Evolutionary conservation across 2,329 filamentous ascomycete genomes (phyloP).

Genomic region (Beauveria asiatica): DNA sequence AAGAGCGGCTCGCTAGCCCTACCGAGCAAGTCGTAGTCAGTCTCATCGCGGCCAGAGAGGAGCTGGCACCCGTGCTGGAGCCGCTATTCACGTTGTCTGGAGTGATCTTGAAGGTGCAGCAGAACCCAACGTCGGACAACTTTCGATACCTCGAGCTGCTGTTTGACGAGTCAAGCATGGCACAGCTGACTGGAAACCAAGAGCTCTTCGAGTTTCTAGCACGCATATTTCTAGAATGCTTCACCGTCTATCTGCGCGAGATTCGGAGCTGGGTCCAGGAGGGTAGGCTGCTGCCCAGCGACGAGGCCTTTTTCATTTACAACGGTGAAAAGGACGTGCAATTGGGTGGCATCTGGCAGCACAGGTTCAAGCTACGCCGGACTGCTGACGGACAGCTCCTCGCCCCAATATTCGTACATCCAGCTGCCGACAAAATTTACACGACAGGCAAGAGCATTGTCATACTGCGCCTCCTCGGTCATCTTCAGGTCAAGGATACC

Average conservation of each 20-base stretch:
- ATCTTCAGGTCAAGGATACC: constrained; percentile 30
- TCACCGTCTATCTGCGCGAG: constrained; percentile 72
- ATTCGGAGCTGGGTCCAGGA: constrained; percentile 78
- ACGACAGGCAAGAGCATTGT: constrained; percentile 83
- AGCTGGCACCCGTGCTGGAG: constrained; percentile 44
- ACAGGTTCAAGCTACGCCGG: constrained; percentile 59
- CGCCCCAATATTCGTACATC: constrained; percentile 66
- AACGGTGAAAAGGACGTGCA: constrained; percentile 49
- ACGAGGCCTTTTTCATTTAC: constrained; percentile 69
- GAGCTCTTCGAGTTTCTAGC: constrained; percentile 55
- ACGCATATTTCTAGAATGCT: constrained; percentile 68
- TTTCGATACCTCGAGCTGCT: constrained; percentile 74
- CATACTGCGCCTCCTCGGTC: constrained; percentile 60
- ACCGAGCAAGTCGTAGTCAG: constrained; percentile 52
- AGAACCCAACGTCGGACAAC: constrained; percentile 39
- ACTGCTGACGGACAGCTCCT: constrained; percentile 53
- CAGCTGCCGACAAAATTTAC: constrained; percentile 65
- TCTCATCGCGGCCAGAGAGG: constrained; percentile 51
- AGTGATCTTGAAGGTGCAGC: constrained; percentile 50
- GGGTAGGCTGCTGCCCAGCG: constrained; percentile 56
- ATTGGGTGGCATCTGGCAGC: constrained; percentile 63
- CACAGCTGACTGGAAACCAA: constrained; percentile 61
- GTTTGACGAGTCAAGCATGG: constrained; percentile 59
- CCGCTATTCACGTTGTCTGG: constrained; percentile 52
- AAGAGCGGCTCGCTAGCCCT: constrained; percentile 51